These are phyloP conservation scores for Anastatica hierochuntica DNA, from an alignment of 345 rosid species.

Conservation along the genomic window DNA sequence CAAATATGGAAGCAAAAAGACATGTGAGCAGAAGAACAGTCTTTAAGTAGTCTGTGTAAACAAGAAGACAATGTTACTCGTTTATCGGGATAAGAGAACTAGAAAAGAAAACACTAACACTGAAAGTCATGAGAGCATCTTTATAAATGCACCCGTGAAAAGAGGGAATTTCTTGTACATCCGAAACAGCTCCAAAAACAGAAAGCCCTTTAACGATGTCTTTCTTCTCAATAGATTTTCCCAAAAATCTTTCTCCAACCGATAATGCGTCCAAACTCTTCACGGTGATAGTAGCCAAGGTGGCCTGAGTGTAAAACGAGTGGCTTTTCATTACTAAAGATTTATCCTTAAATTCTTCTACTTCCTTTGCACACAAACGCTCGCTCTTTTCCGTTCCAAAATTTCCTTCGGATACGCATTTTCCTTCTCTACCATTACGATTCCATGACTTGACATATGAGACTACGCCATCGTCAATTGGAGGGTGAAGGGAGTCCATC, in stretches of 20 bases:
- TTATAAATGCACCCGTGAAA: conserved; percentile 19
- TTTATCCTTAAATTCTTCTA: not conserved
- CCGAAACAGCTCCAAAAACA: conserved; percentile 19
- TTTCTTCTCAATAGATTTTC: not conserved
- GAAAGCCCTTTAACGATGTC: conserved; percentile 6
- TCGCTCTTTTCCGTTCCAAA: not conserved
- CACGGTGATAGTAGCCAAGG: conserved; percentile 5
- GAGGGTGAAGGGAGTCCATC: not conserved
- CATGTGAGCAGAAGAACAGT: no score
- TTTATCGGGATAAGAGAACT: no score
- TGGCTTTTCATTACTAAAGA: not conserved
- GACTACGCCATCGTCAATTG: not conserved
- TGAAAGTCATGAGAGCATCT: conserved; percentile 23
- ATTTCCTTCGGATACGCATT: no score
- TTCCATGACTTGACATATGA: not conserved
- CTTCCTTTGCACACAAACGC: no score
- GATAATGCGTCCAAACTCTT: conserved; percentile 1
- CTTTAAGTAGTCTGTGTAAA: no score
- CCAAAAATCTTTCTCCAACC: conserved; percentile 21
- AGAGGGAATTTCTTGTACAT: conserved; percentile 18
- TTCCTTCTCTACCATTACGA: conserved; percentile 4
- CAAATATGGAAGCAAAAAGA: no score
- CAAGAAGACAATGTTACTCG: no score
- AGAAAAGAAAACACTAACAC: conserved; percentile 13
- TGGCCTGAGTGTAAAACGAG: not conserved